phyloP scores from a whole-genome alignment of 345 rosid genomes.

The Carallia pectinifolia region DNA sequence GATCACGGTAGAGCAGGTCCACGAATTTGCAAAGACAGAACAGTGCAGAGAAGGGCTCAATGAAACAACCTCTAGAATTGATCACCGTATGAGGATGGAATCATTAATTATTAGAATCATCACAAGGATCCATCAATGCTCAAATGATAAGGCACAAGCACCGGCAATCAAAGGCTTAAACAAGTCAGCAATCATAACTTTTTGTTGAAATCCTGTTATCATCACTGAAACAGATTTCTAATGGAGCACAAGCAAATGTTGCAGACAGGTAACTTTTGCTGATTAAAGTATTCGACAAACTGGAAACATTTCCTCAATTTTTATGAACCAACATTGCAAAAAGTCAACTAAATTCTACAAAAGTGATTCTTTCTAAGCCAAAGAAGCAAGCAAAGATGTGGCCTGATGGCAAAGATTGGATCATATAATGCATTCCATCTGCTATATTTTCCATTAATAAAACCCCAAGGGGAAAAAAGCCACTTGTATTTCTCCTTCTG shows the following conservation, averaged over 20 bases:
- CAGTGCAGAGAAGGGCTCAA: background rate
- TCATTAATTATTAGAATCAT: background rate
- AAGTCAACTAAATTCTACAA: background rate
- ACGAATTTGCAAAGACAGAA: background rate
- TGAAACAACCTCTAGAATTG: background rate
- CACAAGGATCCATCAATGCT: background rate
- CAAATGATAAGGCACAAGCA: no score
- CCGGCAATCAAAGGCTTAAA: no score
- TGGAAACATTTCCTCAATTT: no score
- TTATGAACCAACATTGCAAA: background rate
- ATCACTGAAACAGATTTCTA: no score
- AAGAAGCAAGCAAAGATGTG: constrained; percentile 4
- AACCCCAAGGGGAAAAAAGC: background rate
- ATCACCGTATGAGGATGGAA: background rate
- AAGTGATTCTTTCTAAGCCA: background rate
- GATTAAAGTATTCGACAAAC: no score
- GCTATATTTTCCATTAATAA: background rate
- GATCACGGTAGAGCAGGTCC: background rate
- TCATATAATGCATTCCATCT: constrained; percentile 5
- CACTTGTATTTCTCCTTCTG: constrained; percentile 27
- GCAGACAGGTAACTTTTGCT: no score
- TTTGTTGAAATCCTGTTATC: no score
- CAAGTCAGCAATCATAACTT: no score
- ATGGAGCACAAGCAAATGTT: no score
- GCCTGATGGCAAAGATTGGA: background rate